A percentile compares a stretch with the other conserved stretches of the same genome.
Conservation (phyloP, 2,329 filamentous ascomycete species). For the Penicillium carneum region DNA sequence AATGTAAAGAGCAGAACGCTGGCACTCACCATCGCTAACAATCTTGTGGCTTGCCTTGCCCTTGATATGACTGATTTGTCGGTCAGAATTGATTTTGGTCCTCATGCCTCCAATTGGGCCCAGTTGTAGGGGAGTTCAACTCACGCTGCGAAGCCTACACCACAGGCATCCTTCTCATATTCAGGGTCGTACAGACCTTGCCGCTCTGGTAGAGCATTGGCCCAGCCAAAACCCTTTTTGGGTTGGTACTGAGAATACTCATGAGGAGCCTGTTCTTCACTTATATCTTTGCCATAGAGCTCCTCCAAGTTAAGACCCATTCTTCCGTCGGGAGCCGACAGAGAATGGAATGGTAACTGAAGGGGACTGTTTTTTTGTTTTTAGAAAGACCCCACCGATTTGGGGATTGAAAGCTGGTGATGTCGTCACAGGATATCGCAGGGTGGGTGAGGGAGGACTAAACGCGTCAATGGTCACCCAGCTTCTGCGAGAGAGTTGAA, state of each 20-base stretch:
- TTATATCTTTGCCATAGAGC: conserved; percentile 56
- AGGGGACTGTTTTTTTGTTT: conserved; percentile 22
- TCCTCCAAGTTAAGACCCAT: conserved; percentile 61
- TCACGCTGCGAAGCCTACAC: conserved; percentile 98
- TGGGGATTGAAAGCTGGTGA: conserved; percentile 21
- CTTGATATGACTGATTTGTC: conserved; percentile 81
- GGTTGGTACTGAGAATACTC: conserved; percentile 63
- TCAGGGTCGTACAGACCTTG: conserved; percentile 97
- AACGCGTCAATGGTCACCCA: conserved; percentile 29
- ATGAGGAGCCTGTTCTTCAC: conserved; percentile 53
- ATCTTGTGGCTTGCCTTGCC: conserved; percentile 97
- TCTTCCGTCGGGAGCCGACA: conserved; percentile 56
- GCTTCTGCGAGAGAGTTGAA: conserved; percentile 29
- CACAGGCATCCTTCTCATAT: conserved; percentile 98
- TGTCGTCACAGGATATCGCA: conserved; percentile 42
- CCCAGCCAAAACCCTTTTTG: conserved; percentile 82
- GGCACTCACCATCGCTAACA: conserved; percentile 86
- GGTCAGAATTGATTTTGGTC: conserved; percentile 22
- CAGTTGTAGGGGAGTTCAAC: conserved; percentile 42
- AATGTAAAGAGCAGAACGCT: not conserved
- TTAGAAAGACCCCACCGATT: conserved; percentile 31
- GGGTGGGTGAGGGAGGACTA: conserved; percentile 25
- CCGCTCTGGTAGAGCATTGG: conserved; percentile 92
- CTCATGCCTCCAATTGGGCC: conserved; percentile 8
- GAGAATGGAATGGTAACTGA: conserved; percentile 44